Conservation (phyloP, 2,329 filamentous ascomycete genomes). For the Penicillium sp. region DNA sequence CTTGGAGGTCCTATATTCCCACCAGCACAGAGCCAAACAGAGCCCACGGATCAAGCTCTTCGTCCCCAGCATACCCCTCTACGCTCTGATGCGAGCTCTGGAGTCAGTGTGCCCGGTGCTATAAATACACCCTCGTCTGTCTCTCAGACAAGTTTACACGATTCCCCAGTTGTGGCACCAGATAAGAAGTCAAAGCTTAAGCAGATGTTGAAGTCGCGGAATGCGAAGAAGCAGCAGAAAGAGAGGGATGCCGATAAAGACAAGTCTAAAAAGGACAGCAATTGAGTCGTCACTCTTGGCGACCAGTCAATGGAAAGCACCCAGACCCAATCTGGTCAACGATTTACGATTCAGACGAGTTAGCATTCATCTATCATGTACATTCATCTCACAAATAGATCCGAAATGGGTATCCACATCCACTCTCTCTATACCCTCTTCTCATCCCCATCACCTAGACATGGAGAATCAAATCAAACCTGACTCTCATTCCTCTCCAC, state of each 20-base stretch:
- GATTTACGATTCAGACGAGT: neutral
- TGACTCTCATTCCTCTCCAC: slow-evolving; percentile 47
- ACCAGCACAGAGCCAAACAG: neutral
- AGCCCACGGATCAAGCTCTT: neutral
- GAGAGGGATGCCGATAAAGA: neutral
- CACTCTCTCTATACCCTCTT: neutral
- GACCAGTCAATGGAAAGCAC: too few relatives aligned
- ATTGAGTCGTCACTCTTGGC: neutral
- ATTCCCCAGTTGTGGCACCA: slow-evolving; percentile 7
- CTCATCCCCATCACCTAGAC: neutral
- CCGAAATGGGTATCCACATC: neutral
- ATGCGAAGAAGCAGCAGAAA: slow-evolving; percentile 15
- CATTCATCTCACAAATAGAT: neutral
- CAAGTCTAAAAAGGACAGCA: neutral
- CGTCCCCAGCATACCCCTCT: neutral
- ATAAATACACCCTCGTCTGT: slow-evolving; percentile 4
- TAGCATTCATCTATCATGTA: slow-evolving; percentile 2
- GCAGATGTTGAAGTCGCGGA: slow-evolving; percentile 17
- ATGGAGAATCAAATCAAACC: neutral
- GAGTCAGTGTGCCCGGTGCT: slow-evolving; percentile 3
- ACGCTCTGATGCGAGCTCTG: slow-evolving; percentile 11
- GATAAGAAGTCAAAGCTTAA: slow-evolving; percentile 17
- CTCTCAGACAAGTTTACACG: slow-evolving; percentile 12
- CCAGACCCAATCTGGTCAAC: neutral
- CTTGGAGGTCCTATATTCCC: neutral